Percentiles rank a stretch among this genome's conserved stretches.
phyloP scores from a whole-genome alignment of 2,329 filamentous ascomycete species.

The Trichophyton rubrum region DNA sequence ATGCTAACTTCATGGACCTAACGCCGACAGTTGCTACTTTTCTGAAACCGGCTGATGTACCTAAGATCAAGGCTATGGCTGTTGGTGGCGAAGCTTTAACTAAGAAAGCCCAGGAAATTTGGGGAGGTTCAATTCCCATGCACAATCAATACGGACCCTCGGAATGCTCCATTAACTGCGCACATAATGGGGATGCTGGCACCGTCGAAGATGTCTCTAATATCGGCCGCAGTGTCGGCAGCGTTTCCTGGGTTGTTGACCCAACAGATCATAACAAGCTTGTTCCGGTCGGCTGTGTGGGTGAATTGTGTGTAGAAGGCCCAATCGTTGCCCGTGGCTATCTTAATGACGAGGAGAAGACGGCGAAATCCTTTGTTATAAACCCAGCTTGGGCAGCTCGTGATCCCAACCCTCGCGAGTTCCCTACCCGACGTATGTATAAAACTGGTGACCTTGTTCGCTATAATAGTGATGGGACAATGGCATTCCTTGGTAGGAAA shows the following conservation, averaged over 20 bases:
- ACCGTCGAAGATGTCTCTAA: slow-evolving; percentile 10
- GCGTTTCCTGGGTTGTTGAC: slow-evolving; percentile 29
- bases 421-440: slow-evolving; percentile 38
- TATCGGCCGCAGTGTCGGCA: slow-evolving; percentile 12
- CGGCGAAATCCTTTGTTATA: slow-evolving; percentile 12
- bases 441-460: slow-evolving; percentile 77
- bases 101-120: slow-evolving; percentile 16
- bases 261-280: slow-evolving; percentile 26
- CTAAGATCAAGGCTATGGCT: slow-evolving; percentile 24
- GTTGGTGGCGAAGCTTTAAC: slow-evolving; percentile 27
- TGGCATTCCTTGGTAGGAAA: slow-evolving; percentile 66
- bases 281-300: slow-evolving; percentile 23
- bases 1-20: slow-evolving; percentile 42
- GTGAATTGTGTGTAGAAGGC: slow-evolving; percentile 29
- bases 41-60: slow-evolving; percentile 27
- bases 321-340: slow-evolving; percentile 26
- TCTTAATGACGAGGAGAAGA: slow-evolving; percentile 15
- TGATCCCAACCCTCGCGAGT: slow-evolving; percentile 4
- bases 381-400: slow-evolving; percentile 9
- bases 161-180: slow-evolving; percentile 14
- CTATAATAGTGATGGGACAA: slow-evolving; percentile 57
- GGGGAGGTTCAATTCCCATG: slow-evolving; percentile 10
- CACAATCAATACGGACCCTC: slow-evolving; percentile 15
- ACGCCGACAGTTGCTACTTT: slow-evolving; percentile 43
- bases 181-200: slow-evolving; percentile 10